Conservation (phyloP, 1,284 basidiomycete species). For the Malassezia sp. region DNA sequence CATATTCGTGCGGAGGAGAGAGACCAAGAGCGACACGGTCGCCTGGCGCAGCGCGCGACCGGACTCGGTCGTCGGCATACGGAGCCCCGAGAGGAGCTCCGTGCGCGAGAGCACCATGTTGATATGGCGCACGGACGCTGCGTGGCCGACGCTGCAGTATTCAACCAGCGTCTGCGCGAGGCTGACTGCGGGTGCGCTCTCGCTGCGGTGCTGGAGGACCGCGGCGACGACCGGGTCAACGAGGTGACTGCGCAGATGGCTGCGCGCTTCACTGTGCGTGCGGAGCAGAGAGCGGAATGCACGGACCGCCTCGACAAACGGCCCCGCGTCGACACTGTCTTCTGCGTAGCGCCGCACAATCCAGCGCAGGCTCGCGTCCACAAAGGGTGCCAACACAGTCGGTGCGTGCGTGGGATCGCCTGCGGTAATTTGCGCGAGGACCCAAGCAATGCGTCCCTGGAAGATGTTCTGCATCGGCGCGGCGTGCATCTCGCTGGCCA, state of each 20-base stretch:
- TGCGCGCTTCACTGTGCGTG: not conserved
- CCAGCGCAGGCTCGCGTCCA: conserved; percentile 24
- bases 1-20: conserved; percentile 51
- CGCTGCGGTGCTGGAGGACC: conserved; percentile 56
- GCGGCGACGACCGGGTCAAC: conserved; percentile 65
- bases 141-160: conserved; percentile 7
- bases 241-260: conserved; percentile 50
- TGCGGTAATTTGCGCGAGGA: not conserved
- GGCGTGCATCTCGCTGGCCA: too few species aligned
- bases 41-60: conserved; percentile 19
- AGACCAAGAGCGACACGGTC: conserved; percentile 7
- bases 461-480: too few species aligned
- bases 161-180: conserved; percentile 51
- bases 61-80: conserved; percentile 7
- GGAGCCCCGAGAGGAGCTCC: conserved; percentile 17
- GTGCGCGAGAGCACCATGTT: conserved; percentile 23
- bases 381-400: too few species aligned
- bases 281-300: too few species aligned
- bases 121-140: conserved; percentile 20
- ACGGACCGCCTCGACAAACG: too few species aligned
- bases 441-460: not conserved
- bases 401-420: too few species aligned
- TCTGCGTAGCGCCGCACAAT: conserved; percentile 47
- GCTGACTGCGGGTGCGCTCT: conserved; percentile 49
- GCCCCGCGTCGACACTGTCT: conserved; percentile 38